These are phyloP conservation scores for Dactylonectria estremocensis DNA, from an alignment of 2,329 filamentous ascomycete genomes.

Conservation along the genomic window DNA sequence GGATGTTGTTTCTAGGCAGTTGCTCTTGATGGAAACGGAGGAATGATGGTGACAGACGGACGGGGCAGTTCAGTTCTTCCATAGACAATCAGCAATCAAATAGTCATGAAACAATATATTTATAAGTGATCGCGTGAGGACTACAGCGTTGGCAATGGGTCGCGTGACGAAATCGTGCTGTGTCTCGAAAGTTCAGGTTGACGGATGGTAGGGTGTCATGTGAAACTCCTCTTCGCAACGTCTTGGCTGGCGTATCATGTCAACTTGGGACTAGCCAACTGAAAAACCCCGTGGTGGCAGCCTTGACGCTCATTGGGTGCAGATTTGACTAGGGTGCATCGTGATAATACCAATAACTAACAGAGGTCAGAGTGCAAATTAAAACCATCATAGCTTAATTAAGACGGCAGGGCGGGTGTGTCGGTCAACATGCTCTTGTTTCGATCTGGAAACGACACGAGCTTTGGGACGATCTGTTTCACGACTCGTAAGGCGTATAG, in stretches of 20 bases:
- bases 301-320: background rate
- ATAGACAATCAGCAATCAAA: conserved; percentile 2
- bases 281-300: conserved; percentile 1
- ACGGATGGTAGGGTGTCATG: conserved; percentile 20
- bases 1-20: background rate
- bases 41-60: background rate
- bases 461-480: background rate
- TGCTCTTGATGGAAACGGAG: background rate
- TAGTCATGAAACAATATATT: conserved; percentile 19
- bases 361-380: background rate
- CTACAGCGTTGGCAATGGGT: background rate
- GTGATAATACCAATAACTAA: background rate
- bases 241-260: conserved; percentile 8
- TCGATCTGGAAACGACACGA: background rate
- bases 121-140: conserved; percentile 19
- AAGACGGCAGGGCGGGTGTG: background rate
- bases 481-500: background rate
- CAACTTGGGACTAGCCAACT: background rate
- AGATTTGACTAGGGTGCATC: background rate
- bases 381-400: background rate
- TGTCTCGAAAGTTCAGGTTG: conserved; percentile 4
- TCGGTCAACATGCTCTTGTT: background rate
- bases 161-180: conserved; percentile 15
- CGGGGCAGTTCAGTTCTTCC: background rate
- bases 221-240: conserved; percentile 17